Evolutionary conservation across 176 grass and related monocot species (phyloP).

Genomic region (Melocanna baccifera): DNA sequence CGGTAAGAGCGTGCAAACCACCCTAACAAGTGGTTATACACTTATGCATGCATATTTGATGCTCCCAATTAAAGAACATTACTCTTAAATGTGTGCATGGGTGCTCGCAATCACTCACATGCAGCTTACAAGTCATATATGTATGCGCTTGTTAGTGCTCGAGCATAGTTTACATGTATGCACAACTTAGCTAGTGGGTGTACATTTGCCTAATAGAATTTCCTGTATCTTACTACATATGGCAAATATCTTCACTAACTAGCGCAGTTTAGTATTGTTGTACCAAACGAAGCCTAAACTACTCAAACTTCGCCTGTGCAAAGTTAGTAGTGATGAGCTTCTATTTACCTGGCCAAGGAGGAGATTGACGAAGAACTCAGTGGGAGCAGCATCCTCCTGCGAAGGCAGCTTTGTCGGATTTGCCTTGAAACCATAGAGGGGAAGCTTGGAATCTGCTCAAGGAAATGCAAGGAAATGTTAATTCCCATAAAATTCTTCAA

Average conservation of each 20-base stretch:
- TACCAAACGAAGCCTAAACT: neutral
- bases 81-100: neutral
- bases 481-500: neutral
- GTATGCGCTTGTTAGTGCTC: neutral
- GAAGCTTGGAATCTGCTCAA: constrained; percentile 74
- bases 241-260: neutral
- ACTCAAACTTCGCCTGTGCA: neutral
- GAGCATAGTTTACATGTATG: neutral
- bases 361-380: constrained; percentile 66
- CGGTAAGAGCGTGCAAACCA: neutral
- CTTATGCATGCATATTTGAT: neutral
- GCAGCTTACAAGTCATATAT: neutral
- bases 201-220: neutral
- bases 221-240: neutral
- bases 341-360: constrained; percentile 76
- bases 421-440: constrained; percentile 68
- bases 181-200: neutral
- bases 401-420: constrained; percentile 8
- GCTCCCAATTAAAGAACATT: neutral
- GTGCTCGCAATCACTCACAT: neutral
- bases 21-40: neutral
- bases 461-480: constrained; percentile 11
- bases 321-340: neutral
- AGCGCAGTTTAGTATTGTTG: neutral
- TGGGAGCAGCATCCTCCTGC: constrained; percentile 18